phyloP scores from a whole-genome alignment of 192 early-diverging fungal genomes.

The Backusella sp. region DNA sequence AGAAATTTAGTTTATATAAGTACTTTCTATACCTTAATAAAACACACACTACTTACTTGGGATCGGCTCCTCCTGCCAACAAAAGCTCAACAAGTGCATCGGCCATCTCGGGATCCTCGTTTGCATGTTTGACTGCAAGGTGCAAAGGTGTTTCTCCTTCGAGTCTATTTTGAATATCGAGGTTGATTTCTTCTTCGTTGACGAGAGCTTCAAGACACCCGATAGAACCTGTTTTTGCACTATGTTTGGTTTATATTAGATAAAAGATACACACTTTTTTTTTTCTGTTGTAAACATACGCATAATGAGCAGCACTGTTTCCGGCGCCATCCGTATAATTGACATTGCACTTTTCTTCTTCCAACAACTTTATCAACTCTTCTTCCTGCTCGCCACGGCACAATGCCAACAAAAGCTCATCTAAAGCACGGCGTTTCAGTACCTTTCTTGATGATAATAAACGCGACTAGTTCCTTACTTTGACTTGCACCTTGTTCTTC shows the following conservation, averaged over 20 bases:
- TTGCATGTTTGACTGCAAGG: conserved; percentile 54
- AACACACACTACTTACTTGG: conserved; percentile 23
- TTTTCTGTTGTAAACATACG: conserved; percentile 37
- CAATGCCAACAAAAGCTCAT: conserved; percentile 67
- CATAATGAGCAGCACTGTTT: conserved; percentile 69
- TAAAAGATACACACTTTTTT: background rate
- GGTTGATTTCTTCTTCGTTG: conserved; percentile 51
- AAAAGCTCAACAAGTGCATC: conserved; percentile 62
- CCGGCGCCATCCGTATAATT: conserved; percentile 65
- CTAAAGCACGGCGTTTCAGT: conserved; percentile 29
- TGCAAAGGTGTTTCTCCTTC: conserved; percentile 69
- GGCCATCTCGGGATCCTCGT: conserved; percentile 53
- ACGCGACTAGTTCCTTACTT: conserved; percentile 4
- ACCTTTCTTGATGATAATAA: background rate
- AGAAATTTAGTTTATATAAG: background rate
- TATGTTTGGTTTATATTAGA: background rate
- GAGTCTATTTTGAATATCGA: conserved; percentile 55
- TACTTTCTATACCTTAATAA: background rate
- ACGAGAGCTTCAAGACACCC: conserved; percentile 60
- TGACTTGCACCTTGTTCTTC: conserved; percentile 13
- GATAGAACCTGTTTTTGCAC: conserved; percentile 56
- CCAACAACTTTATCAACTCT: conserved; percentile 59
- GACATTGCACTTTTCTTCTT: conserved; percentile 43
- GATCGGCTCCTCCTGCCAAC: conserved; percentile 50
- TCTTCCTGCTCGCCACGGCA: conserved; percentile 71